Percentiles rank a stretch among this genome's conserved stretches.
Evolutionary conservation across 306 rosid genomes (phyloP).

Genomic region (Corylus heterophylla): DNA sequence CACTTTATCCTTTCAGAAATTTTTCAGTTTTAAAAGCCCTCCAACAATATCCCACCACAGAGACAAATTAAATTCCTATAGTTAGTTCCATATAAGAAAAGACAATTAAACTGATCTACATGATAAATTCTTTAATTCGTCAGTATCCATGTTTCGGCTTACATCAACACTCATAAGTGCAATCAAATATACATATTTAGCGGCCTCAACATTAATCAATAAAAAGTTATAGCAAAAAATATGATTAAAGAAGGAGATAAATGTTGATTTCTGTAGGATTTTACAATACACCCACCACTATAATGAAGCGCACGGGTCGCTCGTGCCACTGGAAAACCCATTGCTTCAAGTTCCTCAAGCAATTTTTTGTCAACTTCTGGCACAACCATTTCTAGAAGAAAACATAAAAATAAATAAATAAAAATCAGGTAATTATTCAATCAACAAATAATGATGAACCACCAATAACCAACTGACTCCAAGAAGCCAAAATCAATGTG

Average conservation of each 20-base stretch:
- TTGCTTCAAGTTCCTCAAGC: conserved; percentile 83
- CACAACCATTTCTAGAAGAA: conserved; percentile 76
- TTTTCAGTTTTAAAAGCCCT: neutral
- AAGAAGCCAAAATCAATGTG: neutral
- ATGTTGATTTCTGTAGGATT: neutral
- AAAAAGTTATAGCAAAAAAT: neutral
- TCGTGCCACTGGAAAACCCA: conserved; percentile 79
- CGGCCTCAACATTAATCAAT: neutral
- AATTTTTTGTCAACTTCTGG: conserved; percentile 86
- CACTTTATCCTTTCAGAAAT: neutral
- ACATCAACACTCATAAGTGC: neutral
- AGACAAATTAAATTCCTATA: neutral
- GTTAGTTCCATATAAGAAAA: neutral
- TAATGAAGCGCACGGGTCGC: conserved; percentile 89
- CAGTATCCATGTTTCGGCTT: neutral
- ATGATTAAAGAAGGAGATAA: neutral
- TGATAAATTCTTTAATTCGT: neutral
- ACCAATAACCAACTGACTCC: neutral
- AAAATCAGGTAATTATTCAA: conserved; percentile 10
- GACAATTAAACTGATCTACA: neutral
- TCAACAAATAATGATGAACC: neutral
- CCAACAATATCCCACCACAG: neutral
- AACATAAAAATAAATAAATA: conserved; percentile 6
- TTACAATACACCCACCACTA: conserved; percentile 49
- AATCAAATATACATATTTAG: neutral